Conservation (phyloP, 2,329 filamentous ascomycete species). For the Trichothecium roseum region DNA sequence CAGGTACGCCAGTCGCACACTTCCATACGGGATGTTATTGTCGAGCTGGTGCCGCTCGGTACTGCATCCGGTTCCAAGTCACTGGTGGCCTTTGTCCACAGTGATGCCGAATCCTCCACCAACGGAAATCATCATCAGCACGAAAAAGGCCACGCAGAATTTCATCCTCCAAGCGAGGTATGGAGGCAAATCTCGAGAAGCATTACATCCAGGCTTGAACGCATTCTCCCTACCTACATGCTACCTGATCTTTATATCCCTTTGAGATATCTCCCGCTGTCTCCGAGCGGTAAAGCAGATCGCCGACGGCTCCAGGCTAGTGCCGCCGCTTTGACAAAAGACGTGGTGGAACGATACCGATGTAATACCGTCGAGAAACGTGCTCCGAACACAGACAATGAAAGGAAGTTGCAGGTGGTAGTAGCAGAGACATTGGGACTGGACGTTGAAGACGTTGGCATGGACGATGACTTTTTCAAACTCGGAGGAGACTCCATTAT, state of each 20-base stretch:
- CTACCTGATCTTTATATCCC: slow-evolving; percentile 33
- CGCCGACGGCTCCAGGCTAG: not conserved
- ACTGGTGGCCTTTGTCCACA: slow-evolving; percentile 34
- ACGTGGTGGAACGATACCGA: too few species aligned
- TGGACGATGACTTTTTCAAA: slow-evolving; percentile 7
- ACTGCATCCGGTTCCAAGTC: slow-evolving; percentile 26
- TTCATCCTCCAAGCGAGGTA: slow-evolving; percentile 20
- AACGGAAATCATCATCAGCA: slow-evolving; percentile 4
- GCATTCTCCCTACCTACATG: slow-evolving; percentile 23
- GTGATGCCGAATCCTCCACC: slow-evolving; percentile 2
- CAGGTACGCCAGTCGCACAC: slow-evolving; percentile 29
- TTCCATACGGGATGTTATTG: slow-evolving; percentile 28
- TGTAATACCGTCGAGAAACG: not conserved
- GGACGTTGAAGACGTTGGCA: not conserved
- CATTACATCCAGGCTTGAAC: too few species aligned
- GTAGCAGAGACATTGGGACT: too few species aligned
- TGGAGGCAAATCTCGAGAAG: slow-evolving; percentile 1
- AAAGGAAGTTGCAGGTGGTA: not conserved
- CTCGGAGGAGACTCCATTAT: slow-evolving; percentile 12
- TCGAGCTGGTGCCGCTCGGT: slow-evolving; percentile 34
- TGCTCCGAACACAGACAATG: not conserved
- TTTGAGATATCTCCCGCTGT: slow-evolving; percentile 30
- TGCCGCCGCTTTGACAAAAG: too few species aligned
- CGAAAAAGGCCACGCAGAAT: slow-evolving; percentile 6
- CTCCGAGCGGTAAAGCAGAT: slow-evolving; percentile 26